A percentile compares a stretch with the other conserved stretches of the same genome.
phyloP scores from a whole-genome alignment of 805 yeast species.

The Saccharomycopsis fodiens region DNA sequence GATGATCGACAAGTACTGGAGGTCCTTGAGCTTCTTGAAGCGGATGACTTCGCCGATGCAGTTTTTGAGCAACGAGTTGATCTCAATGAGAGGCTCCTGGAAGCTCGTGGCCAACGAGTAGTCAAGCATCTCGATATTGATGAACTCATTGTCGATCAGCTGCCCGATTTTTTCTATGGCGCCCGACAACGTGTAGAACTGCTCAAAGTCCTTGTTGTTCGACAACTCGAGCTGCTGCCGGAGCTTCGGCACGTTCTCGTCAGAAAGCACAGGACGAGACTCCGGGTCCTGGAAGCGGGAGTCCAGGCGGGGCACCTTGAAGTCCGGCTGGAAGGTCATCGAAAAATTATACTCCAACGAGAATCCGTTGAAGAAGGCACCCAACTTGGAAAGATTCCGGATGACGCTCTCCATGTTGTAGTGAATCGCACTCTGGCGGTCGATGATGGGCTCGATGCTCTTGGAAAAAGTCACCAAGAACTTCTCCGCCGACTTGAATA shows the following conservation, averaged over 20 bases:
- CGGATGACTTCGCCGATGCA: constrained; percentile 39
- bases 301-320: constrained; percentile 7
- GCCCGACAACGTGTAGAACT: constrained; percentile 46
- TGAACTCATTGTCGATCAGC: constrained; percentile 66
- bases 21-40: constrained; percentile 50
- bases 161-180: constrained; percentile 79
- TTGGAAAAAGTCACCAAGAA: constrained; percentile 5
- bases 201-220: constrained; percentile 30
- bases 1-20: constrained; percentile 39
- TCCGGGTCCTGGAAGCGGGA: neutral
- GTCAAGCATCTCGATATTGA: constrained; percentile 39
- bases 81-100: constrained; percentile 33
- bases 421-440: constrained; percentile 22
- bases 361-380: constrained; percentile 58
- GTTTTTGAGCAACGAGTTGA: constrained; percentile 29
- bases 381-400: constrained; percentile 66
- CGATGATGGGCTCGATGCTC: constrained; percentile 13
- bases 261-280: neutral
- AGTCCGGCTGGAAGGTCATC: constrained; percentile 21
- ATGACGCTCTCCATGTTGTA: constrained; percentile 44
- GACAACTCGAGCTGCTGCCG: constrained; percentile 27
- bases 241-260: constrained; percentile 21
- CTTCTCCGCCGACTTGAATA: constrained; percentile 15
- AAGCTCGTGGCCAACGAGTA: constrained; percentile 29
- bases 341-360: constrained; percentile 37